Conservation (phyloP, 306 rosid genomes). For the Trifolium pratense region DNA sequence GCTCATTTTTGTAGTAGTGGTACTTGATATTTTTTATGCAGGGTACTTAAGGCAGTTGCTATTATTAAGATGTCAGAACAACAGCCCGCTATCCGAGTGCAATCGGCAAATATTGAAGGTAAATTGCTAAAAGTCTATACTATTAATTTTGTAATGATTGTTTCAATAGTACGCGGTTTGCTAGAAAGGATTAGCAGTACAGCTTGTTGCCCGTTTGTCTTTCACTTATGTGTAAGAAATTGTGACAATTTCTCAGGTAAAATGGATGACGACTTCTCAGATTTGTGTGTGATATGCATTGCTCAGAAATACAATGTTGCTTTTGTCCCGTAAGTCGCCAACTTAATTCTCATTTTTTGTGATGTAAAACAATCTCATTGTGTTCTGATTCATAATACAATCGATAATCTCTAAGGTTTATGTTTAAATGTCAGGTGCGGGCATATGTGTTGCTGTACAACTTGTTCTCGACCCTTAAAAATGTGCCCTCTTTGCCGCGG, state of each 20-base stretch:
- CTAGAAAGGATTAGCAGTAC: too few relatives aligned
- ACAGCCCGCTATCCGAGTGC: too few relatives aligned
- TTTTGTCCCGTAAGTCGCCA: constrained; percentile 82
- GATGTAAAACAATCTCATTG: background rate
- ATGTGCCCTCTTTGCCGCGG: constrained; percentile 58
- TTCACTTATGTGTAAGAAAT: constrained; percentile 26
- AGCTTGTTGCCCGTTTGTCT: too few relatives aligned
- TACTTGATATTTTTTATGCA: constrained; percentile 37
- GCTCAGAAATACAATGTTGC: constrained; percentile 85
- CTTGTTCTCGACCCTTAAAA: constrained; percentile 69
- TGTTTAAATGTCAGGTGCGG: constrained; percentile 64
- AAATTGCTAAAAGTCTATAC: constrained; percentile 17
- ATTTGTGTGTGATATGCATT: constrained; percentile 93
- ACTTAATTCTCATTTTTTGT: constrained; percentile 13
- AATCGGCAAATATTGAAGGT: constrained; percentile 80
- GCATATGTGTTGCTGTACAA: constrained; percentile 80
- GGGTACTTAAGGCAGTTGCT: constrained; percentile 97
- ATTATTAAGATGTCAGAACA: too few relatives aligned
- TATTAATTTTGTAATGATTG: too few relatives aligned
- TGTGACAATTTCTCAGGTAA: constrained; percentile 55
- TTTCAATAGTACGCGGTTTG: too few relatives aligned
- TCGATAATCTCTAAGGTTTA: background rate
- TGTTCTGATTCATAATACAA: background rate
- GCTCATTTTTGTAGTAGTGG: too few relatives aligned
- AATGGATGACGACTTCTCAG: constrained; percentile 64